phyloP scores from a whole-genome alignment of 148 eudicot species.

The Amaranthus cruentus region DNA sequence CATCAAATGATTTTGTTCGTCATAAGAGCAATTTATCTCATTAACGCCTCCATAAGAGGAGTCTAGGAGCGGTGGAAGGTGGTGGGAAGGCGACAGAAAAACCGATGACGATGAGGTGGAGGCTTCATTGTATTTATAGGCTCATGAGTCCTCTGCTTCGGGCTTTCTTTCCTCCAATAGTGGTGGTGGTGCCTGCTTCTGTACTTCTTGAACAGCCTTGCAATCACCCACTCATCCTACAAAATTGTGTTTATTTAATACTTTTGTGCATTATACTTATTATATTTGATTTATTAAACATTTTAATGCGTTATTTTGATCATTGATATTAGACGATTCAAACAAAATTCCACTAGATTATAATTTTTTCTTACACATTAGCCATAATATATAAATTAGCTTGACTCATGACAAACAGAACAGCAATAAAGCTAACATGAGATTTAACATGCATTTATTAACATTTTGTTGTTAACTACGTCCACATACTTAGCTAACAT shows the following conservation, averaged over 20 bases:
- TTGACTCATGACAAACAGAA: no score
- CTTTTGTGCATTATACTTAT: no score
- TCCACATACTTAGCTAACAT: no score
- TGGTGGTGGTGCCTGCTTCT: constrained; percentile 8
- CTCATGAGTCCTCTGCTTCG: not conserved
- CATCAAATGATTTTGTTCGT: constrained; percentile 17
- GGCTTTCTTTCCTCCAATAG: constrained; percentile 8
- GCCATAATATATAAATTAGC: no score
- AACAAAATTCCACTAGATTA: no score
- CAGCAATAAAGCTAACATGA: no score
- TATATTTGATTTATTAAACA: no score
- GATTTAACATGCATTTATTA: no score
- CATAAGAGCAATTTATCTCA: constrained; percentile 37
- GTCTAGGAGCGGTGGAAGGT: constrained; percentile 63
- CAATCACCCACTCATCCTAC: constrained; percentile 74
- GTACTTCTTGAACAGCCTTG: constrained; percentile 61
- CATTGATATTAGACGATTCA: no score
- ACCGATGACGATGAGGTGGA: constrained; percentile 30
- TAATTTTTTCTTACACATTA: no score
- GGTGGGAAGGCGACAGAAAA: constrained; percentile 31
- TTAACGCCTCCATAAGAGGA: constrained; percentile 32
- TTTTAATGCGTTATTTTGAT: no score
- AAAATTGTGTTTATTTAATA: not conserved
- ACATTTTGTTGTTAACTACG: no score
- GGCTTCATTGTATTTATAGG: constrained; percentile 30